Evolutionary conservation across 257 asterid species (phyloP), one percentile per base, ranked within the genome.

Genomic region (Fraxinus anomala): DNA sequence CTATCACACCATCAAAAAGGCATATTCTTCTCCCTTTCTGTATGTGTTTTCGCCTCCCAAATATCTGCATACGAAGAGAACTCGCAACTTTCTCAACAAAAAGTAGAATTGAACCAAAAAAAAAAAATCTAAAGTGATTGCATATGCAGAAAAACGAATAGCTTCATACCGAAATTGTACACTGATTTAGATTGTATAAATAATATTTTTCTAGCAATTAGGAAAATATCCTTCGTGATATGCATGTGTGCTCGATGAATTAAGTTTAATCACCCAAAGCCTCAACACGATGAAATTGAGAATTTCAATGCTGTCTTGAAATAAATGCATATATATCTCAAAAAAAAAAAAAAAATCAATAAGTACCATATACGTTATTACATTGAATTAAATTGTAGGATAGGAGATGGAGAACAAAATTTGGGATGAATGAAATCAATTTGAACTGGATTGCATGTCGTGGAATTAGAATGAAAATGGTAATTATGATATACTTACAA

Each of bases 321-420:
- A 63, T 16, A 63, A 63, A 31, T 4, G 16, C 68, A 61, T 61
- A 21, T 13, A 6, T 19, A 17, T 23, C 40, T 6, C 28, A 44
- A 14, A 5, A 37, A 23, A 36, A 5, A 39, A 39, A 9, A 8
- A 9, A 1, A 39, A 9, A 39, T 39, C 44, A 39, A 39, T 39
- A 39, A 40, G 47, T 40, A 10, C 42, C 42, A 37, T 6, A 37
- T 37, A 9, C 17, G n/a, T 63, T 26, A 56, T 63, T 63, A 12
- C 69, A 44, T 56, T 61, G 72, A 5, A 68, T 78, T 77, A 23
- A 1, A 47, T 8, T 68, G 51, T 5, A 23, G 59, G 9, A 39
- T 67, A 19, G 65, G 13, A 47, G 67, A 79, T 26, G 19, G 16
- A 13, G 17, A 70, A 10, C 71, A 73, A 36, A 70, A 79, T 76